Conservation (phyloP, 2,329 filamentous ascomycete genomes). For the Botrytis fabae region DNA sequence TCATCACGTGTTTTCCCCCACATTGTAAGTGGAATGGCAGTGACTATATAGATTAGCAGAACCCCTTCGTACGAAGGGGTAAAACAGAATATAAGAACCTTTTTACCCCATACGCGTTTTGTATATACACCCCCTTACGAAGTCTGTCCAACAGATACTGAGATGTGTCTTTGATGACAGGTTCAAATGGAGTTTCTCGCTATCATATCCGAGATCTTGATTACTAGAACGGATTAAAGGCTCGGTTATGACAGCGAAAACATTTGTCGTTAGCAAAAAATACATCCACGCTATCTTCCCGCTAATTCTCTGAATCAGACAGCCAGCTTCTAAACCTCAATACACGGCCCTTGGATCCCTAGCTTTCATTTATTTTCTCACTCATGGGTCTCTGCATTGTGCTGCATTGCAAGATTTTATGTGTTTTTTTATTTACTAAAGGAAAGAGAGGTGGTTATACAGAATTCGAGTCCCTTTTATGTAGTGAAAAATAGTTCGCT, state of each 20-base stretch:
- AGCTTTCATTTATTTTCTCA: no score
- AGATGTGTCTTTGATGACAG: background rate
- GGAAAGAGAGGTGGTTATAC: rapidly evolving
- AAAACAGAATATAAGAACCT: no score
- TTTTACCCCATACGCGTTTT: no score
- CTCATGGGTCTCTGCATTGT: background rate
- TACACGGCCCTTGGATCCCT: background rate
- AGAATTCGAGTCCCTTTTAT: background rate
- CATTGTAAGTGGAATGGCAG: no score
- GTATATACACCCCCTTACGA: no score
- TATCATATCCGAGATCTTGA: background rate
- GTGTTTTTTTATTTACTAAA: background rate
- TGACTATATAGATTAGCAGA: no score
- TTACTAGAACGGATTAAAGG: background rate
- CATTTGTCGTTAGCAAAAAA: background rate
- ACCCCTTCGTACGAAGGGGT: no score
- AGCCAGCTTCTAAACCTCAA: background rate
- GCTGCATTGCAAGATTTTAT: no score
- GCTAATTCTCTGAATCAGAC: background rate
- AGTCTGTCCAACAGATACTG: no score
- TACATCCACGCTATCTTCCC: rapidly evolving
- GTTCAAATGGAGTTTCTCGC: background rate
- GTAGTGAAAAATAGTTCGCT: rapidly evolving
- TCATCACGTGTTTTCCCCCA: no score
- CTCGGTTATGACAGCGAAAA: background rate